Conservation (phyloP, 2,329 filamentous ascomycete genomes). For the Botryotinia calthae region DNA sequence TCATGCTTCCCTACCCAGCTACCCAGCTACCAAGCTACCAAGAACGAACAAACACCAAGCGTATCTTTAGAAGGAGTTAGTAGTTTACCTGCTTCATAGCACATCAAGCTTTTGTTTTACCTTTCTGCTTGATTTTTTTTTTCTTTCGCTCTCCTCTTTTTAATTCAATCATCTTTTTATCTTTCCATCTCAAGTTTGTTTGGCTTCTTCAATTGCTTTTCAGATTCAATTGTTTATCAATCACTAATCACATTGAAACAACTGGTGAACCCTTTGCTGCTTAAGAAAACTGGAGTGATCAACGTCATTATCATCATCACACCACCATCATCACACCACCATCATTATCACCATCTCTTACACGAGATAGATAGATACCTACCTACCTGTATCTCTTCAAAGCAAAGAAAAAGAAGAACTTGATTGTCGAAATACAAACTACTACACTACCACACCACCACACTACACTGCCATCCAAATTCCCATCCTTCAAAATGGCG, state of each 20-base stretch:
- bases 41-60: not conserved
- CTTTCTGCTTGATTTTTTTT: not conserved
- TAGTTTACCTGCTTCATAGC: not conserved
- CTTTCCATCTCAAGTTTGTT: no score
- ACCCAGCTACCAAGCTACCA: not conserved
- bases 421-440: not conserved
- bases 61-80: not conserved
- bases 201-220: not conserved
- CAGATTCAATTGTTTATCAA: not conserved
- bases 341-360: not conserved
- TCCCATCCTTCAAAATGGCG: not conserved
- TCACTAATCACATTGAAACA: not conserved
- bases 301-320: not conserved
- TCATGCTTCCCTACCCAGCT: not conserved
- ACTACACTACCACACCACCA: not conserved
- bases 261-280: slow-evolving; percentile 8
- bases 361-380: not conserved
- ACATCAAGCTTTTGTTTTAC: not conserved
- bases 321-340: no score
- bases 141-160: not conserved
- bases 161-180: not conserved
- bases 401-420: not conserved
- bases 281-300: not conserved
- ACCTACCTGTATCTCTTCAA: not conserved
- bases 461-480: not conserved